These are phyloP conservation scores for Ascochyta koolunga DNA, from an alignment of 2,329 filamentous ascomycete genomes.

Conservation along the genomic window DNA sequence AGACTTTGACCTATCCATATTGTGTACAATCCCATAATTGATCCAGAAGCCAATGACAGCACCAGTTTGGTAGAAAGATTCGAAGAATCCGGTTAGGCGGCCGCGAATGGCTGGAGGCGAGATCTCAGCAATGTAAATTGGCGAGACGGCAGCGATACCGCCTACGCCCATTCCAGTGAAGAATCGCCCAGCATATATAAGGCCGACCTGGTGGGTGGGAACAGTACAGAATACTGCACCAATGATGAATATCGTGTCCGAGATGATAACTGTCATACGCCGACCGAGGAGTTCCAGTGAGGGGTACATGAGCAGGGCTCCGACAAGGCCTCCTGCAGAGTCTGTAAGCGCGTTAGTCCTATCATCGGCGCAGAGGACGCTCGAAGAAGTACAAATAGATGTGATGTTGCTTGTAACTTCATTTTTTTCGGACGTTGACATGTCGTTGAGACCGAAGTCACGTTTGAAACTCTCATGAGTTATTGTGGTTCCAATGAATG, in stretches of 20 bases:
- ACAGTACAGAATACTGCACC: conserved; percentile 50
- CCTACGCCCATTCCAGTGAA: conserved; percentile 48
- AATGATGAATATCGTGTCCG: conserved; percentile 53
- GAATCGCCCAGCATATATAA: conserved; percentile 53
- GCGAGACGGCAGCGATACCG: conserved; percentile 58
- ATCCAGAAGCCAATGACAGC: conserved; percentile 50
- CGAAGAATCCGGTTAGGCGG: conserved; percentile 58
- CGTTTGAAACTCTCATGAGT: conserved; percentile 70
- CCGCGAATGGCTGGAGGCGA: conserved; percentile 65
- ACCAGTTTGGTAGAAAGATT: conserved; percentile 57
- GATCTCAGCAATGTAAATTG: conserved; percentile 66
- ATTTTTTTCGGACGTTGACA: conserved; percentile 51
- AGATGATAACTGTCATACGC: conserved; percentile 57
- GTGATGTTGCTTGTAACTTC: conserved; percentile 57
- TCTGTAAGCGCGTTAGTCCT: conserved; percentile 21
- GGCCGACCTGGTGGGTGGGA: conserved; percentile 27
- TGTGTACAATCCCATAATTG: conserved; percentile 54
- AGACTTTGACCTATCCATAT: conserved; percentile 50
- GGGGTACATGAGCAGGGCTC: conserved; percentile 56
- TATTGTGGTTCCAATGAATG: conserved; percentile 78
- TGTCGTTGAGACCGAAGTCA: conserved; percentile 69
- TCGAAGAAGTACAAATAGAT: conserved; percentile 39
- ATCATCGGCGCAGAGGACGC: neutral
- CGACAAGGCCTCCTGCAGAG: conserved; percentile 60
- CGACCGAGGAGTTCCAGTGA: conserved; percentile 55